These are phyloP conservation scores for Gossypium bickii DNA, from an alignment of 345 rosid genomes.

Conservation along the genomic window DNA sequence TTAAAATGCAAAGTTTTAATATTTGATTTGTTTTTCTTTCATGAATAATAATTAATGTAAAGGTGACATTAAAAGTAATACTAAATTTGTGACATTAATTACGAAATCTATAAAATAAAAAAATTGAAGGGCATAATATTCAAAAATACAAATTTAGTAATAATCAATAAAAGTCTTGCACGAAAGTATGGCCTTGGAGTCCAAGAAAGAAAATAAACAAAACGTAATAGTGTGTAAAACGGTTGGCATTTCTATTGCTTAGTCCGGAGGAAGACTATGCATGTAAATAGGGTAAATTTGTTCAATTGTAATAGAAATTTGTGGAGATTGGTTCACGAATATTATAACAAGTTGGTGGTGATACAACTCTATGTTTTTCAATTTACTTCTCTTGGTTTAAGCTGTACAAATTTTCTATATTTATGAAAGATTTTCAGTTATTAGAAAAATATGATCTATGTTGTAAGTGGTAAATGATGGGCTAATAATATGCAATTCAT, in stretches of 20 bases:
- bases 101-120: too few relatives aligned
- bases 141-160: too few relatives aligned
- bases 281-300: background rate
- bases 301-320: background rate
- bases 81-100: too few relatives aligned
- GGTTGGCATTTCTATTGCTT: background rate
- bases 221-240: background rate
- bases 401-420: background rate
- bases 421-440: background rate
- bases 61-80: too few relatives aligned
- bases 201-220: constrained; percentile 1
- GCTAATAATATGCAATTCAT: background rate
- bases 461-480: background rate
- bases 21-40: too few relatives aligned
- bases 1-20: too few relatives aligned
- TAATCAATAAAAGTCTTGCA: background rate
- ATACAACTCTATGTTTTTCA: background rate
- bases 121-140: too few relatives aligned
- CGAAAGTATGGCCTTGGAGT: background rate
- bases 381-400: background rate
- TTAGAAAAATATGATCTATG: background rate
- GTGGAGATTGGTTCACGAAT: background rate
- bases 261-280: background rate
- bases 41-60: too few relatives aligned
- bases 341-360: background rate